A percentile compares a stretch with the other conserved stretches of the same genome.
Evolutionary conservation across 1,284 basidiomycete genomes (phyloP).

Genomic region (Puccinia sorghi): DNA sequence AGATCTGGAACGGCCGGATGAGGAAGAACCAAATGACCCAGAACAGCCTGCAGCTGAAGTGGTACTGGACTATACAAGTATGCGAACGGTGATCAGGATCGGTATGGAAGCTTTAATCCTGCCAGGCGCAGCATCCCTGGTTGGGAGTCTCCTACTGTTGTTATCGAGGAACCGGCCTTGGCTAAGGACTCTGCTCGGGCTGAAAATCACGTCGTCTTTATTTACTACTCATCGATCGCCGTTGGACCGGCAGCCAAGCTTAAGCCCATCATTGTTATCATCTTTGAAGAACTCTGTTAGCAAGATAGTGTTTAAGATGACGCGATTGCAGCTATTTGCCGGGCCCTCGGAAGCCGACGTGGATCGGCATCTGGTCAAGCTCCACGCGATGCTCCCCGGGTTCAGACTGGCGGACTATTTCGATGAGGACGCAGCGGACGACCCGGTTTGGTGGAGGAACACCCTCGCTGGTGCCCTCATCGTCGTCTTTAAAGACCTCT

Average conservation of each 20-base stretch:
- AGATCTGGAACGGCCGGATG: background rate
- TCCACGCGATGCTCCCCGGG: background rate
- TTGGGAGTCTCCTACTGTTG: slow-evolving; percentile 19
- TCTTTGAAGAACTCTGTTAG: slow-evolving; percentile 6
- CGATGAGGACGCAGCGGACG: slow-evolving; percentile 11
- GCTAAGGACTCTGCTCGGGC: slow-evolving; percentile 30
- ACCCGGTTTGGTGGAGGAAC: slow-evolving; percentile 50
- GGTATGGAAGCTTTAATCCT: slow-evolving; percentile 45
- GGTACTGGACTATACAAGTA: slow-evolving; percentile 32
- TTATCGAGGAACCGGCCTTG: slow-evolving; percentile 32
- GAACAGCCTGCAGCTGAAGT: slow-evolving; percentile 18
- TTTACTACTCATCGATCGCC: background rate
- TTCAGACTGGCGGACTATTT: background rate
- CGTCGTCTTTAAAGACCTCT: slow-evolving; percentile 37
- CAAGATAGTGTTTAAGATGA: background rate
- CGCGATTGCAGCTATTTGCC: background rate
- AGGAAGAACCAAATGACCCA: slow-evolving; percentile 5
- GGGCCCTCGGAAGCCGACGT: too few species aligned
- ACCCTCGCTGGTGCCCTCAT: slow-evolving; percentile 33
- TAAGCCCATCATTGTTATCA: slow-evolving; percentile 2
- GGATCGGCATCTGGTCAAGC: background rate
- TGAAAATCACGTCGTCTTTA: slow-evolving; percentile 7
- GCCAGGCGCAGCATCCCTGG: slow-evolving; percentile 34
- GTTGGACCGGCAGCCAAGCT: background rate
- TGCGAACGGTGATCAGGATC: slow-evolving; percentile 28